A percentile compares a stretch with the other conserved stretches of the same genome.
Conservation (phyloP, 768 basidiomycete species). For the Macrolepiota albuminosa region DNA sequence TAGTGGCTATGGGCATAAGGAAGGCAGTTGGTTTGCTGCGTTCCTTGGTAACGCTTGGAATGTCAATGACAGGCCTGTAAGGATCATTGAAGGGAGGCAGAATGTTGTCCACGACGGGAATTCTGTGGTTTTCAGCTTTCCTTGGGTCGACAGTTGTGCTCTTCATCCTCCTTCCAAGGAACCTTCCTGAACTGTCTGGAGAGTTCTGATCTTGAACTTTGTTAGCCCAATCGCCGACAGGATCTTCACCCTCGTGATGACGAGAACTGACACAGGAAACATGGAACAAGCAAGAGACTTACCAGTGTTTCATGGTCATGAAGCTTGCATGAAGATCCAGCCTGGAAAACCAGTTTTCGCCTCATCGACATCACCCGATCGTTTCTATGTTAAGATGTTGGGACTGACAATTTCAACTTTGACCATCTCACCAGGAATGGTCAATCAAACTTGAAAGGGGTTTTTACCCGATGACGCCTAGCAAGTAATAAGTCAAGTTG, state of each 20-base stretch:
- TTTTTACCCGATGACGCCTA: no score
- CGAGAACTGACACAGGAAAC: constrained; percentile 13
- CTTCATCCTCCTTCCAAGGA: constrained; percentile 92
- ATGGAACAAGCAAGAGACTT: constrained; percentile 21
- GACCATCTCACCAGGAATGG: constrained; percentile 82
- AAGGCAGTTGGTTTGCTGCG: constrained; percentile 81
- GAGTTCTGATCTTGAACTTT: constrained; percentile 76
- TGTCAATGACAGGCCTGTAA: constrained; percentile 28
- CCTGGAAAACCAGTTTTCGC: constrained; percentile 72
- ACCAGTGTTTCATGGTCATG: constrained; percentile 98
- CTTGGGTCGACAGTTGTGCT: constrained; percentile 76
- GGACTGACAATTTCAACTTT: constrained; percentile 89
- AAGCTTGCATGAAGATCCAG: constrained; percentile 63
- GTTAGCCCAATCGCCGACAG: constrained; percentile 89
- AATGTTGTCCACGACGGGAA: constrained; percentile 47
- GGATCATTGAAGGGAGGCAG: constrained; percentile 39
- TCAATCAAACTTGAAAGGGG: constrained; percentile 70
- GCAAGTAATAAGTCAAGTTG: no score
- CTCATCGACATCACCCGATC: constrained; percentile 49
- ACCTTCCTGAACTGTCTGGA: constrained; percentile 46
- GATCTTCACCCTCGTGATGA: constrained; percentile 81
- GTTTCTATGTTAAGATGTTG: constrained; percentile 67
- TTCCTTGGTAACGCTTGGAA: constrained; percentile 46
- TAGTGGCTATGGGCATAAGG: constrained; percentile 44
- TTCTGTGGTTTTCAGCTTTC: constrained; percentile 55